phyloP scores from a whole-genome alignment of 2,329 filamentous ascomycete species.

The Fusarium domesticum region DNA sequence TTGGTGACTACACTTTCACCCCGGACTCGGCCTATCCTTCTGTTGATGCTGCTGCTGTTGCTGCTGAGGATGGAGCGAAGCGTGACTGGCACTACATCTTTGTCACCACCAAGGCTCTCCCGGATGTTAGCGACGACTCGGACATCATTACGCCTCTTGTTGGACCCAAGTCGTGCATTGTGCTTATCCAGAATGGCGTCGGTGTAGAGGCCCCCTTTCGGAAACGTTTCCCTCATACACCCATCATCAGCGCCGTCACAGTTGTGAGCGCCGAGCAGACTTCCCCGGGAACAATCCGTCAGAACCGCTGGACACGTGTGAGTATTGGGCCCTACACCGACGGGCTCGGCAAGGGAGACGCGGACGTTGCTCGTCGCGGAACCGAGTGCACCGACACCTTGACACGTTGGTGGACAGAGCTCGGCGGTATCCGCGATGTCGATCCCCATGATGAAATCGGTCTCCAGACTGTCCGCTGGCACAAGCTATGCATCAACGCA shows the following conservation, averaged over 20 bases:
- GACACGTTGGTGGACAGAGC: conserved; percentile 49
- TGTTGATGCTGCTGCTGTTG: conserved; percentile 50
- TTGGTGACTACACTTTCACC: conserved; percentile 63
- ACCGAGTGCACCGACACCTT: conserved; percentile 47
- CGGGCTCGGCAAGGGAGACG: conserved; percentile 40
- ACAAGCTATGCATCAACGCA: conserved; percentile 74
- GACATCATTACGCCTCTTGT: conserved; percentile 60
- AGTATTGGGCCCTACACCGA: conserved; percentile 64
- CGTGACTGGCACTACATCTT: conserved; percentile 58
- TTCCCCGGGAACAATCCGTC: conserved; percentile 58
- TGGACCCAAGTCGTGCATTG: conserved; percentile 52
- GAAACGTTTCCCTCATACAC: conserved; percentile 56
- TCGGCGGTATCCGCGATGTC: conserved; percentile 63
- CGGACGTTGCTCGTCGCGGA: conserved; percentile 35
- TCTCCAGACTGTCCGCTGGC: conserved; percentile 69
- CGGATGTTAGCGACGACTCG: conserved; percentile 61
- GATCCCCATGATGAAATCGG: conserved; percentile 62
- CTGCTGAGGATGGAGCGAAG: conserved; percentile 18
- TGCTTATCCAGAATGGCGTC: conserved; percentile 68
- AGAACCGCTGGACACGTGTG: conserved; percentile 72
- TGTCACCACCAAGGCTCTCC: conserved; percentile 68
- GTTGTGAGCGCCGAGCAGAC: conserved; percentile 67
- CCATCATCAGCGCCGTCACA: conserved; percentile 66
- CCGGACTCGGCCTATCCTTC: conserved; percentile 62
- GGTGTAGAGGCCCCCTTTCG: conserved; percentile 67